Evolutionary conservation across 2,329 filamentous ascomycete genomes (phyloP).

Genomic region (Colletotrichum brevisporum): DNA sequence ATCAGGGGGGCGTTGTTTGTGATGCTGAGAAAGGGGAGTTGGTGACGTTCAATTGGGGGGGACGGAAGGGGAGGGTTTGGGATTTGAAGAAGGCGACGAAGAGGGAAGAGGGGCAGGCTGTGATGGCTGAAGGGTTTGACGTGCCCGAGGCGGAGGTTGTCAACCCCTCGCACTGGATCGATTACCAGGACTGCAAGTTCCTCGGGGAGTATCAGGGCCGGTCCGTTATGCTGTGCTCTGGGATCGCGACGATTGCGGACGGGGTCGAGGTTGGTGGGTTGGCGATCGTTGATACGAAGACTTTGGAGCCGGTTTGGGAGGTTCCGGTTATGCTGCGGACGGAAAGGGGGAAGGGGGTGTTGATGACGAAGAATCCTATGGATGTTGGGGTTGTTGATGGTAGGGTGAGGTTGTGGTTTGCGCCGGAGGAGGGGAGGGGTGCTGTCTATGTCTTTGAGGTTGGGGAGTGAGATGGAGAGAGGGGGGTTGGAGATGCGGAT

Average conservation of each 20-base stretch:
- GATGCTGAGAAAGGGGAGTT: conserved; percentile 53
- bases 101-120: background rate
- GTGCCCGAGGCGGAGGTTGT: conserved; percentile 43
- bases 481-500: background rate
- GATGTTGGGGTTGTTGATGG: conserved; percentile 60
- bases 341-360: conserved; percentile 47
- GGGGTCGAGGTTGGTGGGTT: conserved; percentile 58
- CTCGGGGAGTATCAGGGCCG: conserved; percentile 56
- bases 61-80: conserved; percentile 56
- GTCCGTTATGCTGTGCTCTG: conserved; percentile 63
- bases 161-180: conserved; percentile 61
- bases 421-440: conserved; percentile 62
- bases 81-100: conserved; percentile 42
- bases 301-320: conserved; percentile 61
- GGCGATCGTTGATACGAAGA: conserved; percentile 60
- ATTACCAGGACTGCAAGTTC: conserved; percentile 68
- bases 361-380: conserved; percentile 64
- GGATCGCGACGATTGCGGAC: conserved; percentile 54
- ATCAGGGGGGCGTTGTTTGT: conserved; percentile 63
- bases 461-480: background rate
- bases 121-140: conserved; percentile 39
- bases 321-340: conserved; percentile 60
- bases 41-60: conserved; percentile 62
- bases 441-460: conserved; percentile 64
- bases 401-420: conserved; percentile 60